Evolutionary conservation across 768 basidiomycete genomes (phyloP), one percentile per base, ranked within the genome.

Genomic region (Rhodotorula diobovata): DNA sequence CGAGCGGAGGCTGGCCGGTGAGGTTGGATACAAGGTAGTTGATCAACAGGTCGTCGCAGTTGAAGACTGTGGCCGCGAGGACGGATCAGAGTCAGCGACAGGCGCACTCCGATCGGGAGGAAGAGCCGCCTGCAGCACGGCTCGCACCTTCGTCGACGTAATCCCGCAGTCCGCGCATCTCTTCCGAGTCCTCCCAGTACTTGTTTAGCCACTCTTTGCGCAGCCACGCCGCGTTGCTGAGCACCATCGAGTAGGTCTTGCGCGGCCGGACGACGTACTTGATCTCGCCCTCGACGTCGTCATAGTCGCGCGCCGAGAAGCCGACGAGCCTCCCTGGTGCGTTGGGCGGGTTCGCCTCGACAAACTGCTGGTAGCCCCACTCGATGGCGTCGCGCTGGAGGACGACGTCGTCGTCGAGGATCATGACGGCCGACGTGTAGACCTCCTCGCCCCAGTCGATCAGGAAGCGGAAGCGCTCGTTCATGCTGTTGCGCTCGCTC

Each of bases 11-110:
- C 39, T 51, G 45, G 9, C 55, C 43, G 32, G 76, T 74, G 25
- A 70, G n/a, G 58, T 76, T 76, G 21, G 72, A 74, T 32, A 71
- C 76, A 70, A 76, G 28, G 66, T 63, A 76, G 67, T 76, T 76
- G 76, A 76, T 67, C 34, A 74, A 51, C 46, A 76, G 62, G 60
- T 76, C 76, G 70, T 76, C 76, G 62, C 76, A 76, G 60, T 76
- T 74, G 72, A 73, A 72, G 11, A 74, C 76, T 76, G 45, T 11
- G 0, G 41, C 41, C 20, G 23, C 41, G 39, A 28, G 62, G 3
- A 28, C 16, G 34, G 11, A 37, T 65, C 46, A 50, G 60, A 37
- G 20, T 43, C 23, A 34, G 28, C 34, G 15, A 32, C 15, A 15
- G 35, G 34, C 20, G 41, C 8, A n/a, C 28, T 18, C 23, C 16